Conservation (phyloP, 2,329 filamentous ascomycete species). For the Thelonectria blattea region DNA sequence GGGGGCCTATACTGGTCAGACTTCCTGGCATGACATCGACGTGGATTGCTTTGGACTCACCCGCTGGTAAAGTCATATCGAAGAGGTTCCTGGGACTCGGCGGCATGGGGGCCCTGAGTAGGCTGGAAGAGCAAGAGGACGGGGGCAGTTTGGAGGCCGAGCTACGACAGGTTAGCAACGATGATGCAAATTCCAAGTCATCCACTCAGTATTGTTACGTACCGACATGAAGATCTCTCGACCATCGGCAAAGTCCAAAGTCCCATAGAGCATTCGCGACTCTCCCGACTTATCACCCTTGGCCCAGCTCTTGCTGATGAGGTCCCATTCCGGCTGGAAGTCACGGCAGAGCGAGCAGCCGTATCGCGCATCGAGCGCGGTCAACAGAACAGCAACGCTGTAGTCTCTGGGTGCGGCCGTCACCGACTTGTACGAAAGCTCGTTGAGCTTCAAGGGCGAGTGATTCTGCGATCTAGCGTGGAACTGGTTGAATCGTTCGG, state of each 20-base stretch:
- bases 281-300: slow-evolving; percentile 80
- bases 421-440: slow-evolving; percentile 75
- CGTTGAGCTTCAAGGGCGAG: slow-evolving; percentile 77
- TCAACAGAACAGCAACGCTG: slow-evolving; percentile 80
- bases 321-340: slow-evolving; percentile 93
- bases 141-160: slow-evolving; percentile 92
- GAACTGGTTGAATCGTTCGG: slow-evolving; percentile 74
- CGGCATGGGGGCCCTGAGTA: slow-evolving; percentile 81
- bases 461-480: slow-evolving; percentile 70
- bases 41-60: slow-evolving; percentile 54
- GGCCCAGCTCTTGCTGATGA: slow-evolving; percentile 84
- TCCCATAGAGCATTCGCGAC: slow-evolving; percentile 78
- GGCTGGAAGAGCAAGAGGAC: slow-evolving; percentile 88
- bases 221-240: slow-evolving; percentile 87
- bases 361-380: slow-evolving; percentile 82
- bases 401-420: slow-evolving; percentile 84
- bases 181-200: neutral
- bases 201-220: slow-evolving; percentile 4
- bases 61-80: slow-evolving; percentile 86
- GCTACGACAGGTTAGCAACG: slow-evolving; percentile 55
- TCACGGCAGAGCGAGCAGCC: slow-evolving; percentile 86
- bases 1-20: slow-evolving; percentile 60
- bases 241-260: slow-evolving; percentile 87
- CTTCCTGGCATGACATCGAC: neutral
- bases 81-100: slow-evolving; percentile 68